Percentiles rank a stretch among this genome's conserved stretches.
These are phyloP conservation scores for Lumnitzera racemosa DNA, from an alignment of 345 rosid species.

Conservation along the genomic window DNA sequence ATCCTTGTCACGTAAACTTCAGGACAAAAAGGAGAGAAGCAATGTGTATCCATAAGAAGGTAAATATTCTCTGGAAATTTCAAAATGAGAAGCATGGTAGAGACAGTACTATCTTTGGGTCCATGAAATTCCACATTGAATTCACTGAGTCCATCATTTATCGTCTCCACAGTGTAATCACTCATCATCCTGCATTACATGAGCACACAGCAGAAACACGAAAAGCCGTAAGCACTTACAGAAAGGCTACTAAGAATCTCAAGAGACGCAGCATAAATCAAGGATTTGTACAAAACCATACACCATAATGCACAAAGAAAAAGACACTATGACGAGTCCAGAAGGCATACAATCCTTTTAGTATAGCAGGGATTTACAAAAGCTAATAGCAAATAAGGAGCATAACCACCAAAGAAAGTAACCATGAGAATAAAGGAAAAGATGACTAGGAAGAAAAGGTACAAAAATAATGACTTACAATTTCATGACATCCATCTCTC, in stretches of 20 bases:
- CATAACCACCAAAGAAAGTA: neutral
- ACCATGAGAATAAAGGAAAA: neutral
- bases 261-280: too few species aligned
- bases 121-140: slow-evolving; percentile 69
- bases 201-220: slow-evolving; percentile 8
- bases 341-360: too few species aligned
- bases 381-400: too few species aligned
- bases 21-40: neutral
- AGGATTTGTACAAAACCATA: too few species aligned
- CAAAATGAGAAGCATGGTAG: slow-evolving; percentile 5
- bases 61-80: too few species aligned
- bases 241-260: too few species aligned
- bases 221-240: neutral
- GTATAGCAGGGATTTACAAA: too few species aligned
- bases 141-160: slow-evolving; percentile 66
- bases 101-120: slow-evolving; percentile 59
- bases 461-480: slow-evolving; percentile 27
- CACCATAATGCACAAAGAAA: too few species aligned
- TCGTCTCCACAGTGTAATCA: slow-evolving; percentile 62
- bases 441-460: neutral
- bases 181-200: slow-evolving; percentile 65
- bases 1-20: too few species aligned
- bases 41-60: neutral
- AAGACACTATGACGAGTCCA: too few species aligned
- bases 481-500: slow-evolving; percentile 59